Base-by-base conservation (phyloP, 2,329 filamentous ascomycete species). In the Fonsecaea erecta region DNA sequence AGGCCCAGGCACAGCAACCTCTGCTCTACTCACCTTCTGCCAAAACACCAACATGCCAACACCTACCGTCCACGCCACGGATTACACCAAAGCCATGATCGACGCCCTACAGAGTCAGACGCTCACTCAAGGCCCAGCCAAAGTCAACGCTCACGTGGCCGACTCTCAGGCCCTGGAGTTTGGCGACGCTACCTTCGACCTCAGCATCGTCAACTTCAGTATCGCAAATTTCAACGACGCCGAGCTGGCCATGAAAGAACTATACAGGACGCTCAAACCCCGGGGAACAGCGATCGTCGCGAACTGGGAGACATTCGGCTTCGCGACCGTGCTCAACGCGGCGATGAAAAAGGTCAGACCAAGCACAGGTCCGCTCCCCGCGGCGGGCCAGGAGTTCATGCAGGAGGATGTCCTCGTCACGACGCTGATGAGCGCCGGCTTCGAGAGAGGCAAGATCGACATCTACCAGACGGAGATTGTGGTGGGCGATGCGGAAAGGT, bases 221-320 rank as follows among this genome's bases (percentile, higher is more conserved):
- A 30, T 52, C 26, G 48, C 21, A 7, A 30, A 30, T 9, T 52
- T 52, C 21, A 3, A 16, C 48, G 9, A 52, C 48, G 26, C 21
- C 48, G 48, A 12, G 18, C 2, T 52, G 9, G 48, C 21, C 3
- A 52, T 52, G 18, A 6, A 12, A 2, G 48, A 52, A 52, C 12
- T 26, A 21, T 28, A 26, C 18, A 18, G 48, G 3, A 52, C 26
- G 48, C 18, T 52, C 48, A 52, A 52, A 6, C 21, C 48, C 18
- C 21, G 18, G 6, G 18, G 48, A 5, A 52, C 21, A 16, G 48
- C 26, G 1, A 52, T 52, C 12, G 48, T 52, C 48, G 16, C 48
- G 14, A 52, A 52, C 48, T 52, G 48, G 48, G 48, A 52, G 48
- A 52, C 48, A 3, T 52, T 52, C 48, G 48, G 48, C 3, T 52